Base-by-base conservation (phyloP, 2,329 filamentous ascomycete genomes). In the Exophiala lecanii-corni region DNA sequence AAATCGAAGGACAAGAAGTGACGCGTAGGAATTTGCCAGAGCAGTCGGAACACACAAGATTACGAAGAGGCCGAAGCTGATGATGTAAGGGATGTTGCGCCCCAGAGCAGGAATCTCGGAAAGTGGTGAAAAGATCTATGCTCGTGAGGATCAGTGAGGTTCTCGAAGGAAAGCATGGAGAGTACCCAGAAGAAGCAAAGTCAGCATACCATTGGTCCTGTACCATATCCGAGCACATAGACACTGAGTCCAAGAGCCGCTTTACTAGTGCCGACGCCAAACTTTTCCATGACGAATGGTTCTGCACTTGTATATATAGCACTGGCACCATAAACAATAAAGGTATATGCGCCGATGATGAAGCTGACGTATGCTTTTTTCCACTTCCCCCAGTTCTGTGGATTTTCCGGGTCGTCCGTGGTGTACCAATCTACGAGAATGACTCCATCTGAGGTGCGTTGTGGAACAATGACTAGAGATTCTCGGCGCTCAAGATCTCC, bases 61-160 rank as follows among this genome's bases (percentile, higher is more conserved):
- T 36, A 83, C 77, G 59, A 86, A 87, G 20, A 86, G 66, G 45
- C 75, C 74, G 66, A 86, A 82, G 7, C 81, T 82, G 51, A 76
- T 59, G 25, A 84, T 74, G 61, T 87, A 87, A 4, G 82, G 75
- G 0, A 78, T 76, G 54, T 81, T 86, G 5, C 83, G 72, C 2
- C 84, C 83, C 38, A 86, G 74, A 34, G 71, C 58, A 0, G 82
- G 80, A 16, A 86, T 76, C 62, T 87, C 83, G 37, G 71, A 76
- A 31, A 86, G 62, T 0, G 83, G 83, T 0, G 78, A 79, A 63
- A 78, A 85, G 17, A 86, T 49, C 17, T 50, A 31, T n/a, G 9
- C 13, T 31, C 13, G 33, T 46, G 12, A 46, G 38, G 9, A 25
- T 9, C n/a, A n/a, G n/a, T n/a, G n/a, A n/a, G n/a, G n/a, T n/a